Evolutionary conservation across 2,329 filamentous ascomycete genomes (phyloP), one percentile per base, ranked within the genome.

Genomic region (Penicillium sp.): DNA sequence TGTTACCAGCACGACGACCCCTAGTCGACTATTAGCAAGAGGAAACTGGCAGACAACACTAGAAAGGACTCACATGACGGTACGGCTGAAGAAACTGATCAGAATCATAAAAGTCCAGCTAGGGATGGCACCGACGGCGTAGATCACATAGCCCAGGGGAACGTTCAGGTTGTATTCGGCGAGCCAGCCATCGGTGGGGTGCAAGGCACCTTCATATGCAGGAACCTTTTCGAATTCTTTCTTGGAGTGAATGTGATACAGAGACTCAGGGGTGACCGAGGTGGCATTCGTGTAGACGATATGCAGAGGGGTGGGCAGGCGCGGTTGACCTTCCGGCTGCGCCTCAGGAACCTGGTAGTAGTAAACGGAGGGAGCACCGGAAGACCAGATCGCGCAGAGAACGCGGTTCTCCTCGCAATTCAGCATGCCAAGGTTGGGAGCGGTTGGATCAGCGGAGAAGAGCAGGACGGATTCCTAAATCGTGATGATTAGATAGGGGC

Each of bases 31-130:
- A 34, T 49, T 35, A 32, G 46, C 29, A 35, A 20, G 12, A 12
- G 27, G 18, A 6, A 14, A 12, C 20, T 5, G 2, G 3, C 7
- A 6, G 10, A 22, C 17, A n/a, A 28, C 13, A 17, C 11, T 39
- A 1, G 17, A 5, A 8, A 12, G 9, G 36, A 61, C 74, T 71
- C 64, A 79, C 78, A 81, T 80, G 57, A 82, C 66, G 9, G 70
- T 72, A 52, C 78, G 66, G 64, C 73, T 79, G 51, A 77, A 55
- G 59, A 81, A 75, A 37, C 72, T 77, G 60, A 82, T 74, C 28
- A 69, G 60, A 47, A 82, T 72, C 79, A 82, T 82, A 46, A 80
- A 74, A 41, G 74, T 54, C 79, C 79, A 82, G 51, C 73, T 79
- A 2, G 79, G 79, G 48, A 81, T 69, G 60, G 71, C 67, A 22